phyloP scores from a whole-genome alignment of 805 yeast genomes.

The Pichia manshurica region DNA sequence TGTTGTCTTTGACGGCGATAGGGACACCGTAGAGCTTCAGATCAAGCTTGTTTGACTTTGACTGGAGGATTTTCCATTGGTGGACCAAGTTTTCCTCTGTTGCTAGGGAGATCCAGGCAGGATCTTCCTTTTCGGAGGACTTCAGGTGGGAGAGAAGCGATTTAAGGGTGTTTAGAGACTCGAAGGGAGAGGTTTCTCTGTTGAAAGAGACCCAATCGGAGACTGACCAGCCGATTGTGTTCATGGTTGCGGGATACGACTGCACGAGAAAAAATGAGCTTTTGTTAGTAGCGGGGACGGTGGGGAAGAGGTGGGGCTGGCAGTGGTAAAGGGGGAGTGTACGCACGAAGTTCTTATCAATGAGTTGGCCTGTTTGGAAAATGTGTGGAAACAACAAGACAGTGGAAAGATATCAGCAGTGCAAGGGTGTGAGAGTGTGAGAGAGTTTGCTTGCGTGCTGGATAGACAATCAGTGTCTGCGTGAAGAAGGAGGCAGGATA shows the following conservation, averaged over 20 bases:
- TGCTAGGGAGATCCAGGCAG: slow-evolving; percentile 89
- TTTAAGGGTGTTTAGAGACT: slow-evolving; percentile 48
- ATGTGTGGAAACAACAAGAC: no score
- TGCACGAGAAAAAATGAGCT: background rate
- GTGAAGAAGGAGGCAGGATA: no score
- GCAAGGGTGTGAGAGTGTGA: no score
- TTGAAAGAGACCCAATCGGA: slow-evolving; percentile 75
- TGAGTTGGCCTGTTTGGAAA: no score
- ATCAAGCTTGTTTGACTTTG: slow-evolving; percentile 45
- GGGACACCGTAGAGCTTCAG: slow-evolving; percentile 91
- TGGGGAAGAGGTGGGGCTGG: no score
- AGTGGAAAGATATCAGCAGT: no score
- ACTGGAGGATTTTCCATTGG: slow-evolving; percentile 75
- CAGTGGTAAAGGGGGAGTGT: no score
- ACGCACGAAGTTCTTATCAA: no score
- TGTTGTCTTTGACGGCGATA: slow-evolving; percentile 89
- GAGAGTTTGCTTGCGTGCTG: no score
- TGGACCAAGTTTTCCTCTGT: slow-evolving; percentile 54
- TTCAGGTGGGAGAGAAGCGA: slow-evolving; percentile 43
- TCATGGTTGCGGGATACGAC: slow-evolving; percentile 10
- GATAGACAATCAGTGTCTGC: no score
- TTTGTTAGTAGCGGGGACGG: background rate
- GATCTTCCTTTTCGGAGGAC: slow-evolving; percentile 43
- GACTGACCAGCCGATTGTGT: slow-evolving; percentile 69
- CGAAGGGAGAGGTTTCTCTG: slow-evolving; percentile 50